These are phyloP conservation scores for Didymella glomerata DNA, from an alignment of 2,329 filamentous ascomycete genomes.

Conservation along the genomic window DNA sequence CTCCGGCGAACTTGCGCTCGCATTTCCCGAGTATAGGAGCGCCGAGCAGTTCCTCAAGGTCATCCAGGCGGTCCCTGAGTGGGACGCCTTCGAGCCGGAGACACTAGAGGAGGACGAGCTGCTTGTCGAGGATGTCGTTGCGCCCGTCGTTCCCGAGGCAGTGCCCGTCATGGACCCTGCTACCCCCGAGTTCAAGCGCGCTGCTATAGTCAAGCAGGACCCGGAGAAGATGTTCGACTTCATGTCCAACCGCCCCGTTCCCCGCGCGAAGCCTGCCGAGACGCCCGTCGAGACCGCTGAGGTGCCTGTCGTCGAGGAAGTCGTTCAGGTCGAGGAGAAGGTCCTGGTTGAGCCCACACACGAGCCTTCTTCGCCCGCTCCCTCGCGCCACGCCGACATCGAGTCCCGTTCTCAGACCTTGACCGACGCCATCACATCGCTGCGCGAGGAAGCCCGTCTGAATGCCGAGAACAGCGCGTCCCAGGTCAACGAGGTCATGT, in stretches of 20 bases:
- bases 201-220: slow-evolving; percentile 41
- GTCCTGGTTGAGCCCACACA: slow-evolving; percentile 16
- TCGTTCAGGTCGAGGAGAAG: slow-evolving; percentile 30
- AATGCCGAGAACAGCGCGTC: slow-evolving; percentile 18
- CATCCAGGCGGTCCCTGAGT: slow-evolving; percentile 35
- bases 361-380: slow-evolving; percentile 11
- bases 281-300: slow-evolving; percentile 43
- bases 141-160: slow-evolving; percentile 21
- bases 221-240: slow-evolving; percentile 47
- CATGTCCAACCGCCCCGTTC: slow-evolving; percentile 48
- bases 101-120: slow-evolving; percentile 28
- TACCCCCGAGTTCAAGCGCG: slow-evolving; percentile 37
- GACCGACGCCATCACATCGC: slow-evolving; percentile 26
- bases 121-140: slow-evolving; percentile 33
- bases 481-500: slow-evolving; percentile 31
- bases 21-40: slow-evolving; percentile 32
- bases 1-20: slow-evolving; percentile 33
- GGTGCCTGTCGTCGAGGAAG: slow-evolving; percentile 52
- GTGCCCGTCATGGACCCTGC: slow-evolving; percentile 40
- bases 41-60: slow-evolving; percentile 33
- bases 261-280: slow-evolving; percentile 32
- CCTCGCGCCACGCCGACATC: slow-evolving; percentile 25
- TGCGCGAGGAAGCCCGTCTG: slow-evolving; percentile 27
- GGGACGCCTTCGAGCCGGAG: slow-evolving; percentile 18
- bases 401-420: slow-evolving; percentile 28